A percentile compares a stretch with the other conserved stretches of the same genome.
Conservation (phyloP, 2,329 filamentous ascomycete species). For the Claviceps sp. region DNA sequence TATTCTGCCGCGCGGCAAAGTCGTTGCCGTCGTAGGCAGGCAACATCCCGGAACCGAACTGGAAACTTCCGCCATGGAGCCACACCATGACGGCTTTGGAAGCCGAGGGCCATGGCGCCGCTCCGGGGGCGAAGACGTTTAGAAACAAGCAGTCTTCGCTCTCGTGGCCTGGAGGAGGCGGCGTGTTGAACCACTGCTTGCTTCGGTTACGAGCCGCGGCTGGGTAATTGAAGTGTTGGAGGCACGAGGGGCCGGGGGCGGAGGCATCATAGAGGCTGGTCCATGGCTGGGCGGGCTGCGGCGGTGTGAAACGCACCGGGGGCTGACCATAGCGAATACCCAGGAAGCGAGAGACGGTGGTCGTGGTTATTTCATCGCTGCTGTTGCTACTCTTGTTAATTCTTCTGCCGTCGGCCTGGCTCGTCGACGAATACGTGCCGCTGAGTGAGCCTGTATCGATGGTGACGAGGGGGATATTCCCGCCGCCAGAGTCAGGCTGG, state of each 20-base stretch:
- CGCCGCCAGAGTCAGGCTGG: too few species aligned
- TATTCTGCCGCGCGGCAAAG: conserved; percentile 5
- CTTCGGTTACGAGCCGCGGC: conserved; percentile 6
- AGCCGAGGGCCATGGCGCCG: neutral
- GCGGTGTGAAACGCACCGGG: conserved; percentile 14
- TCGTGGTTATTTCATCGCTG: neutral
- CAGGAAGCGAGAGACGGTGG: conserved; percentile 10
- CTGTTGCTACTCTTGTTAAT: too few species aligned
- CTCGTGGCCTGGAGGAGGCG: conserved; percentile 12
- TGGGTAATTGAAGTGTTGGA: conserved; percentile 14
- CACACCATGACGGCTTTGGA: conserved; percentile 14
- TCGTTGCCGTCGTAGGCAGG: conserved; percentile 6
- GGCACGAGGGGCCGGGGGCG: conserved; percentile 12
- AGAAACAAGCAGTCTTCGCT: conserved; percentile 10
- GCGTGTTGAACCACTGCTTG: conserved; percentile 13
- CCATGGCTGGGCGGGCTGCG: conserved; percentile 11
- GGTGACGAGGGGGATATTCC: neutral
- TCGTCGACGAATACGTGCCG: neutral
- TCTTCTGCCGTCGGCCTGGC: neutral
- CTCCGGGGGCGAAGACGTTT: conserved; percentile 6
- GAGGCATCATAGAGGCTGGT: conserved; percentile 12
- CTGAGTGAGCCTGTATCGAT: neutral
- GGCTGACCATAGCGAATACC: conserved; percentile 18
- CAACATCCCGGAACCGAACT: conserved; percentile 6
- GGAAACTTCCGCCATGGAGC: conserved; percentile 13